Conservation (phyloP, 306 rosid species). For the Prunus dulcis region DNA sequence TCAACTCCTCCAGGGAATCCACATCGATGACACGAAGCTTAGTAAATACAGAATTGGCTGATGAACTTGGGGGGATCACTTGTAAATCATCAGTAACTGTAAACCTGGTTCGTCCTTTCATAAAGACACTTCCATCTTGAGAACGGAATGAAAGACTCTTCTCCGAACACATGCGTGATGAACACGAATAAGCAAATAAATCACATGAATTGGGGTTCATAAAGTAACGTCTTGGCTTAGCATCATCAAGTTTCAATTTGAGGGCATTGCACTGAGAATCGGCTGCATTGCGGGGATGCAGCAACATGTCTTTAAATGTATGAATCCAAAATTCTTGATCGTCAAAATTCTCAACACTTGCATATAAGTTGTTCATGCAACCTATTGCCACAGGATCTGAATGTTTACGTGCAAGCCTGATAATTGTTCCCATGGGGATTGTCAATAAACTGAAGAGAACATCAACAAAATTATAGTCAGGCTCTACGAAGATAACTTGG, state of each 20-base stretch:
- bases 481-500: neutral
- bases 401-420: neutral
- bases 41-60: neutral
- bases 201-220: accelerated
- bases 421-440: neutral
- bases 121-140: neutral
- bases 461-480: neutral
- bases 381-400: neutral
- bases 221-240: neutral
- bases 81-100: conserved; percentile 18
- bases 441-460: conserved; percentile 18
- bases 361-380: conserved; percentile 10
- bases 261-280: neutral
- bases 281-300: neutral
- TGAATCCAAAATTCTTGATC: neutral
- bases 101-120: neutral
- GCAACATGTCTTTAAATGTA: neutral
- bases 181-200: too few relatives aligned
- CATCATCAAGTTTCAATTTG: neutral
- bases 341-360: neutral
- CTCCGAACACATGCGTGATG: accelerated
- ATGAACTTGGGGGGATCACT: neutral
- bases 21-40: neutral
- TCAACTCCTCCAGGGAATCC: neutral
- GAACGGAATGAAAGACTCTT: neutral